Base-by-base conservation (phyloP, 1,139 yeast genomes). In the Sugiyamaella xylanicola region DNA sequence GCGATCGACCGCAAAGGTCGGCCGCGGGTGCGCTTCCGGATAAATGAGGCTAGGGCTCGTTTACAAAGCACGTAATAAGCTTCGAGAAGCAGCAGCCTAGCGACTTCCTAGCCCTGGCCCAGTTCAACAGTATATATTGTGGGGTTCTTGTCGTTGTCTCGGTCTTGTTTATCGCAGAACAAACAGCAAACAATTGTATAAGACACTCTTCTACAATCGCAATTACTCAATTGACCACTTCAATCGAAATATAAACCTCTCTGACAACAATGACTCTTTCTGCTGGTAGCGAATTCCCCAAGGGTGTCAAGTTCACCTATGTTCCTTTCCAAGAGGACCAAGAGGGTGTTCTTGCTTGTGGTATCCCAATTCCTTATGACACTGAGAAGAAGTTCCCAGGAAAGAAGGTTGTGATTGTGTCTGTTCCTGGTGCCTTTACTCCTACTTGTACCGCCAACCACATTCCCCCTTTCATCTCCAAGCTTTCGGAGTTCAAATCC, bases 351-450 rank as follows among this genome's bases (percentile, higher is more conserved):
- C 70, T 75, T 55, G 77, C 85, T 27, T 82, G 87, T 66, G 81
- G 83, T 50, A 72, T 72, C 49, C 91, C 91, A 48, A 68, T 72
- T 42, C 73, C 72, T 35, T 76, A 79, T 60, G 80, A 83, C 64
- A 75, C 84, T 58, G 75, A 77, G 58, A 75, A 76, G 68, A 75
- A 78, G 63, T 72, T 72, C 65, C 76, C 71, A 36, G 80, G 78
- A 61, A 79, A 79, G 71, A 81, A 79, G 63, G 79, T 87, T 47
- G 83, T 87, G 44, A 77, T 89, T 65, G 89, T 92, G 42, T 81
- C 89, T 56, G 95, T 88, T 25, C 96, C 96, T 59, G 96, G 95
- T 61, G 96, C 97, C 21, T 90, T 89, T 79, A 87, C 96, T 39
- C 96, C 96, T 62, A 84, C 95, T 4, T 90, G 96, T 74, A 83